A percentile compares a stretch with the other conserved stretches of the same genome.
phyloP scores from a whole-genome alignment of 2,329 filamentous ascomycete genomes.

The Paraphaeosphaeria minitans region DNA sequence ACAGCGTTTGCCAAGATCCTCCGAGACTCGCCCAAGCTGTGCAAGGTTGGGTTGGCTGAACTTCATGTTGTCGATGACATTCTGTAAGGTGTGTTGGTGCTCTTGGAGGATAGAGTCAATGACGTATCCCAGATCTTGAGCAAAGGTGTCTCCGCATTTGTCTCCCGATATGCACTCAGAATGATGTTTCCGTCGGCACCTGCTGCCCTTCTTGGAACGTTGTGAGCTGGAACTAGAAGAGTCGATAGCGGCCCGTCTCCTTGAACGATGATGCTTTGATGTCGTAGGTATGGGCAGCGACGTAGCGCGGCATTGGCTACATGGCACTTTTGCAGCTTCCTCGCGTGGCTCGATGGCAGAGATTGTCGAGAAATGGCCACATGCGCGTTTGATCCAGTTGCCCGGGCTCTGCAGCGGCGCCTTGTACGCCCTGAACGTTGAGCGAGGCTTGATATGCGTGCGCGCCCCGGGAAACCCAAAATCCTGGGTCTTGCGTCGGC shows the following conservation, averaged over 20 bases:
- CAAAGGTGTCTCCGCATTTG: constrained; percentile 33
- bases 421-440: constrained; percentile 17
- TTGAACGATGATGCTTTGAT: constrained; percentile 9
- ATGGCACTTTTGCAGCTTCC: constrained; percentile 21
- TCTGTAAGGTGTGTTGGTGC: constrained; percentile 45
- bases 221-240: constrained; percentile 21
- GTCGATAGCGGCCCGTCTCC: constrained; percentile 19
- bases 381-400: constrained; percentile 35
- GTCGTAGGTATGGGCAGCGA: constrained; percentile 2
- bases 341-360: constrained; percentile 19
- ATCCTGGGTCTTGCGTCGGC: constrained; percentile 38
- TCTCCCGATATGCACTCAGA: constrained; percentile 23
- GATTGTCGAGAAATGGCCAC: constrained; percentile 36
- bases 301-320: constrained; percentile 28
- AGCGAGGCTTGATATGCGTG: constrained; percentile 31
- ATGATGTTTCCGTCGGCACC: constrained; percentile 18
- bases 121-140: constrained; percentile 44
- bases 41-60: constrained; percentile 24
- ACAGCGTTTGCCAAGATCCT: constrained; percentile 25
- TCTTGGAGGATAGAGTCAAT: constrained; percentile 51
- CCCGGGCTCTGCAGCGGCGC: constrained; percentile 27
- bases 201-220: constrained; percentile 10
- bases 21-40: constrained; percentile 24
- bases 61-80: constrained; percentile 48
- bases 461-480: constrained; percentile 43